phyloP scores from a whole-genome alignment of 2,329 filamentous ascomycete species.

The Ceratocystiopsis minuta region DNA sequence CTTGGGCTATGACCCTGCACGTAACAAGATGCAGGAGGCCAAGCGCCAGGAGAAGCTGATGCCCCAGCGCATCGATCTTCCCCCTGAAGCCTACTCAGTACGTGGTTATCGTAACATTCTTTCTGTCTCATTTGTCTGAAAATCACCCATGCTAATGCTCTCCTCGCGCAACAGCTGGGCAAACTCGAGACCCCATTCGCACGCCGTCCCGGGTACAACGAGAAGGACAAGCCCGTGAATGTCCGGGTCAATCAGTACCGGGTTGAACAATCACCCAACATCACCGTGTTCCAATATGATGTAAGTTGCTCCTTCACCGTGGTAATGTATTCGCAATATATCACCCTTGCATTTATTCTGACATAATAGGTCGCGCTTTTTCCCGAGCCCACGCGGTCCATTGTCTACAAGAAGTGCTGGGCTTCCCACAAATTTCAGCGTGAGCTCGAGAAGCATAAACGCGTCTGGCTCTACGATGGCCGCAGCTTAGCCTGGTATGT shows the following conservation, averaged over 20 bases:
- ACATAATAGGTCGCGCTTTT: constrained; percentile 43
- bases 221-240: constrained; percentile 33
- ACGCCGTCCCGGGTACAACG: constrained; percentile 38
- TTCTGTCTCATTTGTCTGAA: background rate
- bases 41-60: constrained; percentile 11
- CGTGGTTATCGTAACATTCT: constrained; percentile 8
- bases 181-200: constrained; percentile 17
- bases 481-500: constrained; percentile 69
- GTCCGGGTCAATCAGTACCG: constrained; percentile 31
- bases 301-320: constrained; percentile 30
- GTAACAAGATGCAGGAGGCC: constrained; percentile 9
- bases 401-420: constrained; percentile 63
- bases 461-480: constrained; percentile 59
- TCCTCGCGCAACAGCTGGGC: constrained; percentile 6
- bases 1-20: constrained; percentile 27
- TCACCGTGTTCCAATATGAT: constrained; percentile 63
- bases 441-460: constrained; percentile 28
- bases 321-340: too few species aligned
- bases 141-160: background rate
- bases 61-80: constrained; percentile 35
- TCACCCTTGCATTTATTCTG: too few species aligned
- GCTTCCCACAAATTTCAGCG: constrained; percentile 40
- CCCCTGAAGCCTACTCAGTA: constrained; percentile 36
- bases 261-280: constrained; percentile 4
- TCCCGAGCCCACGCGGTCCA: constrained; percentile 39